These are phyloP conservation scores for Phyllosticta citribraziliensis DNA, from an alignment of 2,329 filamentous ascomycete species.

Conservation along the genomic window DNA sequence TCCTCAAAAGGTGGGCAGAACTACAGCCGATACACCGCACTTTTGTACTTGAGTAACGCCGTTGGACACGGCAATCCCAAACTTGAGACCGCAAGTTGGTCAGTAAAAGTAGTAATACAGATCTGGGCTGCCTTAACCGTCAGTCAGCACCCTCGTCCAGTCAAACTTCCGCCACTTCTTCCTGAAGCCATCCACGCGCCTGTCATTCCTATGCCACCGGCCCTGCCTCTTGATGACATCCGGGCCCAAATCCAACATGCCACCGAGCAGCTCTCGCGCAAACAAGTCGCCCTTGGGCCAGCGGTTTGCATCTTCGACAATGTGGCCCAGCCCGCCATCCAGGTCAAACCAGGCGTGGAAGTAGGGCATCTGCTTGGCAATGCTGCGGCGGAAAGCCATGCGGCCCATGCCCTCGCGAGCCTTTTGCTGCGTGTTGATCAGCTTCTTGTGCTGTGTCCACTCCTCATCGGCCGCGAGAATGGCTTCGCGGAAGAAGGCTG, in stretches of 20 bases:
- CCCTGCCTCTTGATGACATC: constrained; percentile 87
- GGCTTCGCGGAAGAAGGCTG: constrained; percentile 91
- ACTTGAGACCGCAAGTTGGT: not conserved
- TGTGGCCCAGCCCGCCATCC: constrained; percentile 83
- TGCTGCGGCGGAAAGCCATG: constrained; percentile 66
- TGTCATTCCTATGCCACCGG: constrained; percentile 62
- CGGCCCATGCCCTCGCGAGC: constrained; percentile 63
- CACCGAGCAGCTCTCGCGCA: constrained; percentile 81
- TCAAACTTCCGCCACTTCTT: constrained; percentile 89
- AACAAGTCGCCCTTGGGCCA: constrained; percentile 94
- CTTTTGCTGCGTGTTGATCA: constrained; percentile 73
- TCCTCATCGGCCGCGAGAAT: constrained; percentile 82
- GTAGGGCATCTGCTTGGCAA: constrained; percentile 96
- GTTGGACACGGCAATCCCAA: too few relatives aligned
- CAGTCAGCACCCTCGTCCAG: constrained; percentile 60
- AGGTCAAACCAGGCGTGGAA: constrained; percentile 93
- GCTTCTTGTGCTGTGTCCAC: constrained; percentile 90
- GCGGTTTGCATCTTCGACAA: constrained; percentile 73
- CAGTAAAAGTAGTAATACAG: not conserved
- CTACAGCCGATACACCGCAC: too few relatives aligned
- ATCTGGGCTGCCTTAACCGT: constrained; percentile 25
- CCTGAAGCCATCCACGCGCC: constrained; percentile 65
- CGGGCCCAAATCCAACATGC: constrained; percentile 76
- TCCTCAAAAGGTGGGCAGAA: too few relatives aligned
- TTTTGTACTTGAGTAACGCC: too few relatives aligned